A percentile compares a stretch with the other conserved stretches of the same genome.
phyloP scores from a whole-genome alignment of 208 protist species.

The Leishmania mexicana region DNA sequence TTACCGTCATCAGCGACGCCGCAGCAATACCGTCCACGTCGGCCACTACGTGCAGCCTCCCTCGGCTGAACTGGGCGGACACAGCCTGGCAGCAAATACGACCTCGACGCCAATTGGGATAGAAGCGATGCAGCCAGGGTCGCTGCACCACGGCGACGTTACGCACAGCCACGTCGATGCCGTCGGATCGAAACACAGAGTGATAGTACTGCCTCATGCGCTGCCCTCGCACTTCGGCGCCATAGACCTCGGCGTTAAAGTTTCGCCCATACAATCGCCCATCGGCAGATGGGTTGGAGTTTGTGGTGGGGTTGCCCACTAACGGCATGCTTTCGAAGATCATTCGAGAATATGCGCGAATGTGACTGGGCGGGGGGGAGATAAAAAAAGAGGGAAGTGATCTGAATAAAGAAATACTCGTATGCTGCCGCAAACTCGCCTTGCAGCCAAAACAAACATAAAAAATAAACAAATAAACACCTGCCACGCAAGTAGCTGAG shows the following conservation, averaged over 20 bases:
- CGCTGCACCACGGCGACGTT: conserved; percentile 41
- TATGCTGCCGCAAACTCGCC: not conserved
- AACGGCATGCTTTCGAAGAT: conserved; percentile 29
- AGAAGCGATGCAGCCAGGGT: conserved; percentile 29
- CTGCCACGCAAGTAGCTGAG: not conserved
- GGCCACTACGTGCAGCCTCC: conserved; percentile 45
- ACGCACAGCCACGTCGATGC: conserved; percentile 40
- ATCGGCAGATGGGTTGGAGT: conserved; percentile 12
- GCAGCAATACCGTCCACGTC: conserved; percentile 38
- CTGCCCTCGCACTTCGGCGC: conserved; percentile 1
- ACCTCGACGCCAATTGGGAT: conserved; percentile 17
- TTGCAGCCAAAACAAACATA: not conserved
- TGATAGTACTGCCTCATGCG: conserved; percentile 31
- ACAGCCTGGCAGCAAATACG: conserved; percentile 47
- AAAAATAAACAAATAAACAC: not conserved
- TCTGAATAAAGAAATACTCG: not conserved
- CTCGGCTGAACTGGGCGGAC: conserved; percentile 37
- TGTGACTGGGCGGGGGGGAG: not conserved
- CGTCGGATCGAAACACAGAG: conserved; percentile 36
- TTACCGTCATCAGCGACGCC: conserved; percentile 35
- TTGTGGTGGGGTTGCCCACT: conserved; percentile 14
- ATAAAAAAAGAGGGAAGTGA: conserved; percentile 11
- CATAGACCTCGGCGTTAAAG: not conserved
- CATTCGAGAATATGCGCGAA: conserved; percentile 16
- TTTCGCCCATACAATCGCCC: not conserved